Conservation (phyloP, 495 filamentous ascomycete genomes). For the Lophiostoma macrostomum region DNA sequence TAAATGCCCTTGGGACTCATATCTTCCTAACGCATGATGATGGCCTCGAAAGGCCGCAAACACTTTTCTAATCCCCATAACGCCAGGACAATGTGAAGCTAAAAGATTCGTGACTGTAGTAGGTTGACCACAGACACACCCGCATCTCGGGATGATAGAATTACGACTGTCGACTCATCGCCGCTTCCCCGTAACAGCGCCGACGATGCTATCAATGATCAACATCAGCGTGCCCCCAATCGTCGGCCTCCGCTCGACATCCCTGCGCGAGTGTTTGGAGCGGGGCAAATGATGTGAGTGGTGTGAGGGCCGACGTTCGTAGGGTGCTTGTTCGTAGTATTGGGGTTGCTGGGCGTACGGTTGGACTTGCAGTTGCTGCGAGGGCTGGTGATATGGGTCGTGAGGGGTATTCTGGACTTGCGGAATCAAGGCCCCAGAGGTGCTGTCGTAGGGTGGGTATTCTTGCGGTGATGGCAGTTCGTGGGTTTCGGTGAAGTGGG, state of each 20-base stretch:
- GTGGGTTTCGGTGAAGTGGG: no score
- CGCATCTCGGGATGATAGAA: neutral
- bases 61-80: no score
- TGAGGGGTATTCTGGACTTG: neutral
- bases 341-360: constrained; percentile 1
- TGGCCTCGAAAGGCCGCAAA: no score
- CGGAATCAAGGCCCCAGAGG: neutral
- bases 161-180: neutral
- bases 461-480: no score
- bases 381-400: no score
- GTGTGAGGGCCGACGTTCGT: constrained; percentile 14
- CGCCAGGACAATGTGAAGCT: no score
- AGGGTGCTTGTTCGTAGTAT: constrained; percentile 6
- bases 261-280: constrained; percentile 7
- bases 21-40: no score
- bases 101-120: neutral
- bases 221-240: constrained; percentile 25
- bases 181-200: constrained; percentile 11
- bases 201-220: constrained; percentile 16
- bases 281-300: constrained; percentile 16
- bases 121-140: no score
- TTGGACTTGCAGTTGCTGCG: neutral
- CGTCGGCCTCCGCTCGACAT: constrained; percentile 16
- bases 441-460: neutral
- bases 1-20: no score